phyloP scores from a whole-genome alignment of 768 basidiomycete genomes.

The Mycena rebaudengoi region DNA sequence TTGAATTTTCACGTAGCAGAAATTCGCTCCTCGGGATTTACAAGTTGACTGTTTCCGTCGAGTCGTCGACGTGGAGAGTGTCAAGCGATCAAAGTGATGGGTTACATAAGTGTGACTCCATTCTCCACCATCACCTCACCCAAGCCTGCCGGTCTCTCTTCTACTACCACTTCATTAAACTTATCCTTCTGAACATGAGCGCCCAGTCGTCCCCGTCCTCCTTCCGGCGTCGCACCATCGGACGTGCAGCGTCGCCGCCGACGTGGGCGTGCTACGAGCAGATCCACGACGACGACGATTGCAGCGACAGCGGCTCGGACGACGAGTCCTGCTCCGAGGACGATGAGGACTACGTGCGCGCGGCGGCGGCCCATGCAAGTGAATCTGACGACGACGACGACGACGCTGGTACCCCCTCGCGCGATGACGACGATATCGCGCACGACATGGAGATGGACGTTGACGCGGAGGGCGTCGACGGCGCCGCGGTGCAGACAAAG shows the following conservation, averaged over 20 bases:
- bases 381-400: conserved; percentile 50
- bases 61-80: too few relatives aligned
- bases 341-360: conserved; percentile 65
- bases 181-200: conserved; percentile 39
- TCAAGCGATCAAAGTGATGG: too few relatives aligned
- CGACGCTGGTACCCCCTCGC: conserved; percentile 38
- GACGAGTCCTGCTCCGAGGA: conserved; percentile 76
- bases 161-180: conserved; percentile 4
- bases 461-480: conserved; percentile 41
- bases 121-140: background rate
- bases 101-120: background rate
- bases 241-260: conserved; percentile 83
- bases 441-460: conserved; percentile 68
- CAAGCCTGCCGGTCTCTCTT: background rate
- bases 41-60: too few relatives aligned
- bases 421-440: conserved; percentile 44
- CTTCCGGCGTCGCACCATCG: conserved; percentile 78
- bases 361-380: conserved; percentile 26
- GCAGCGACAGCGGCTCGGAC: conserved; percentile 61
- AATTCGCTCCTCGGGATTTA: too few relatives aligned
- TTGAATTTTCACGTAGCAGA: too few relatives aligned
- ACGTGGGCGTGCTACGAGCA: conserved; percentile 94
- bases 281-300: conserved; percentile 75
- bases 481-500: conserved; percentile 34
- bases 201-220: conserved; percentile 47